Evolutionary conservation across 352 stramenopile genomes (phyloP).

Genomic region (Phytophthora kernoviae): DNA sequence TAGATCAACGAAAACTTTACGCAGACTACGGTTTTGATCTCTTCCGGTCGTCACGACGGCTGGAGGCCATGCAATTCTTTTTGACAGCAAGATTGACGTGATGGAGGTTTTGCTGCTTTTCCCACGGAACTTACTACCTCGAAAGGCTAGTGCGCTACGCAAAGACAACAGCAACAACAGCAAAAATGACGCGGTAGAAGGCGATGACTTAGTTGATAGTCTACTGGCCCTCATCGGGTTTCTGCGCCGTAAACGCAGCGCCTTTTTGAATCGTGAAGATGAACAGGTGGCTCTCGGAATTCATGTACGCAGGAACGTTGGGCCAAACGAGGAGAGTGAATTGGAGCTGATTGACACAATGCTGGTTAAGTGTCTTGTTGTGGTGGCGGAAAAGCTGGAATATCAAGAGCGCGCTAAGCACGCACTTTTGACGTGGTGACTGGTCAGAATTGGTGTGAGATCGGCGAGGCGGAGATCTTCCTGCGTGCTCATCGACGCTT

Average conservation of each 20-base stretch:
- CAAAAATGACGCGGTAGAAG: constrained; percentile 33
- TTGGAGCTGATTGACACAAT: constrained; percentile 80
- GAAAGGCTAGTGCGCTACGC: constrained; percentile 38
- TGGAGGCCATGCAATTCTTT: constrained; percentile 70
- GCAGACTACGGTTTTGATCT: constrained; percentile 61
- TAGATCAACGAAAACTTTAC: constrained; percentile 58
- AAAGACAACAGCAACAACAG: constrained; percentile 34
- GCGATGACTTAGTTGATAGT: constrained; percentile 54
- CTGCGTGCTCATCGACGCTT: constrained; percentile 69
- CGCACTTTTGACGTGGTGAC: constrained; percentile 64
- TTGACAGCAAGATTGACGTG: constrained; percentile 48
- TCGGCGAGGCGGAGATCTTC: constrained; percentile 79
- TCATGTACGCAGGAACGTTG: constrained; percentile 8
- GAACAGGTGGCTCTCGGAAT: neutral
- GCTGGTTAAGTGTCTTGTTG: constrained; percentile 80
- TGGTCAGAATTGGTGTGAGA: constrained; percentile 64
- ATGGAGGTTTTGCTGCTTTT: constrained; percentile 74
- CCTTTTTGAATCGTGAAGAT: constrained; percentile 22
- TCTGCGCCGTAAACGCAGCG: constrained; percentile 47
- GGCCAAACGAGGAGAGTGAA: constrained; percentile 25
- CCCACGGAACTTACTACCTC: constrained; percentile 71
- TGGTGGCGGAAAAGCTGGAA: constrained; percentile 55
- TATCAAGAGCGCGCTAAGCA: constrained; percentile 41
- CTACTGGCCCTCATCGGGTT: constrained; percentile 62
- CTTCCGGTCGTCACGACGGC: constrained; percentile 38